Evolutionary conservation across 768 basidiomycete species (phyloP), one percentile per base, ranked within the genome.

Genomic region (Hirschioporus abietinus): DNA sequence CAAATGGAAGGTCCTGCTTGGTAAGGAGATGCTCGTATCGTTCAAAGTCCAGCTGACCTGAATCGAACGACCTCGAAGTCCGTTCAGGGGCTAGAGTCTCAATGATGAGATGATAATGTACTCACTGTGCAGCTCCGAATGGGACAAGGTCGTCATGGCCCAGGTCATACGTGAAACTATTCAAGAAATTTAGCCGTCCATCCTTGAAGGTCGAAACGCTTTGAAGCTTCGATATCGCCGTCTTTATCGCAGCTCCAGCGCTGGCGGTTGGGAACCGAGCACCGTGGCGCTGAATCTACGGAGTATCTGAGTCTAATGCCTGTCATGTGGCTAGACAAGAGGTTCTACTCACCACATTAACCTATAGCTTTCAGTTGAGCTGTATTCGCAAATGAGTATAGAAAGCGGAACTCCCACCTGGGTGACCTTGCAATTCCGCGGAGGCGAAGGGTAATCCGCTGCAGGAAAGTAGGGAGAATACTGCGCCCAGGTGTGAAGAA

Each of bases 251-350:
- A 10, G 71, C 69, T 1, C 80, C 73, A 12, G 84, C 81, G 1
- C 80, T 79, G 0, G 72, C 69, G 0, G 92, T 93, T 0, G 93
- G 93, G 70, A 82, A 93, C 35, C 93, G 85, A 0, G 91, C 86
- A 1, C 92, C 92, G 71, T 95, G 93, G 12, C 93, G 81, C 76
- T 93, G 89, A 9, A 95, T 78, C 92, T 93, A 30, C 18, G 35
- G 34, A 10, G 59, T 60, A 18, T 67, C 8, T 66, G 58, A 63
- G 35, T 25, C 23, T 35, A 27, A 58, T 7, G 12, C 24, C 20
- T 66, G 25, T 17, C 27, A 67, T 58, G 63, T 58, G 35, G 60
- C 26, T 66, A 58, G 58, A 1, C 67, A 62, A 26, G 30, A 9
- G 52, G 42, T 34, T 60, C 17, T 35, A 67, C 86, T 68, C 72